A percentile compares a stretch with the other conserved stretches of the same genome.
Conservation (phyloP, 371 early-diverging fungal genomes). For the Mortierella sp. region DNA sequence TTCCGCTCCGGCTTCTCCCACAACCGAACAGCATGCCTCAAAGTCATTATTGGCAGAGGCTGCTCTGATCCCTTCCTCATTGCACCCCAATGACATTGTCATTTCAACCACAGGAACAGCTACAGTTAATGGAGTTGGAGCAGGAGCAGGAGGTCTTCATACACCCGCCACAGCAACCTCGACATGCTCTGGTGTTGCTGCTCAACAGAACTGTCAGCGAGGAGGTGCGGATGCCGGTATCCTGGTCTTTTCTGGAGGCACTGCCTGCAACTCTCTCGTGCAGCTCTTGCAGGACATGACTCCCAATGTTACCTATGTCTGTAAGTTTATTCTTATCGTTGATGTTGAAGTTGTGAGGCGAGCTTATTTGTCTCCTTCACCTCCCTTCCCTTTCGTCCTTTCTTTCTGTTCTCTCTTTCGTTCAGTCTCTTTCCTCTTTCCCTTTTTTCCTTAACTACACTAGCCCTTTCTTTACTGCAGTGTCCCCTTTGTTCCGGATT, state of each 20-base stretch:
- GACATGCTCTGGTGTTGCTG: neutral
- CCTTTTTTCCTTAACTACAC: neutral
- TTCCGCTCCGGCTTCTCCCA: slow-evolving; percentile 26
- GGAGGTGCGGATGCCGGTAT: slow-evolving; percentile 60
- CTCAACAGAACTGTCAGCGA: slow-evolving; percentile 24
- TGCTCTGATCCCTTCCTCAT: slow-evolving; percentile 11
- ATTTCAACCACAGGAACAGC: slow-evolving; percentile 16
- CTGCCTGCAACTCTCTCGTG: slow-evolving; percentile 78
- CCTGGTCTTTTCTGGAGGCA: slow-evolving; percentile 80
- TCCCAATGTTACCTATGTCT: slow-evolving; percentile 74
- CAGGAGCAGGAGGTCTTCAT: neutral
- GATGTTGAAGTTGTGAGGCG: neutral
- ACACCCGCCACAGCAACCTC: neutral
- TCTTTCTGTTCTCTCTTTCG: neutral
- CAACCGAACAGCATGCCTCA: slow-evolving; percentile 7
- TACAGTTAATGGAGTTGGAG: no score
- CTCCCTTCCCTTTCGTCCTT: neutral
- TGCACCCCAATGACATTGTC: neutral
- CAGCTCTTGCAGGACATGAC: slow-evolving; percentile 67
- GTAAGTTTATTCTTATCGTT: slow-evolving; percentile 19
- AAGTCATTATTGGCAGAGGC: slow-evolving; percentile 20
- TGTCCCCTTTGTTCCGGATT: neutral
- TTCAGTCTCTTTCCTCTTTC: neutral
- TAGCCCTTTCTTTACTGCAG: neutral
- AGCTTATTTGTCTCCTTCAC: neutral